Evolutionary conservation across 345 rosid species (phyloP).

Genomic region (Populus euphratica): DNA sequence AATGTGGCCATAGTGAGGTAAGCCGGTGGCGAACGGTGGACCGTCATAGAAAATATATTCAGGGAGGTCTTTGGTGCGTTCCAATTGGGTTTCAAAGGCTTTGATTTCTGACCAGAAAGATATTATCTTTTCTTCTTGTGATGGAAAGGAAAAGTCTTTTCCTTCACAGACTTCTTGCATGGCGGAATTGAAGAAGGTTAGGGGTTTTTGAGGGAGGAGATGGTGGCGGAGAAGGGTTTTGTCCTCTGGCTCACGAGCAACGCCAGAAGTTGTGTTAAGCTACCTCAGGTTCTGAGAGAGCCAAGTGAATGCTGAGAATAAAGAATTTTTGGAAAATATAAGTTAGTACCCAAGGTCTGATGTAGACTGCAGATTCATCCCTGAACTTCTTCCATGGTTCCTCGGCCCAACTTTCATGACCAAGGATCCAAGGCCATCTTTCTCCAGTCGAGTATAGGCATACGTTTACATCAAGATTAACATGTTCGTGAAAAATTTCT

Average conservation of each 20-base stretch:
- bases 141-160: slow-evolving; percentile 78
- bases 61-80: slow-evolving; percentile 52
- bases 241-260: not conserved
- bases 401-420: too few species aligned
- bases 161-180: slow-evolving; percentile 98
- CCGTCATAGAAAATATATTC: slow-evolving; percentile 95
- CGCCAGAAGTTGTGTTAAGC: not conserved
- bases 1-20: slow-evolving; percentile 96
- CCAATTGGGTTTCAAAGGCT: slow-evolving; percentile 78
- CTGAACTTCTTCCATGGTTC: not conserved
- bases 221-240: slow-evolving; percentile 9
- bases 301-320: not conserved
- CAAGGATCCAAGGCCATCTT: too few species aligned
- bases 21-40: slow-evolving; percentile 97
- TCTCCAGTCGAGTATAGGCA: too few species aligned
- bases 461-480: too few species aligned
- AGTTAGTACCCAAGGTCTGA: not conserved
- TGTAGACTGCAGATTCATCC: not conserved
- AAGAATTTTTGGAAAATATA: not conserved
- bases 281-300: not conserved
- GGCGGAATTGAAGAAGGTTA: not conserved
- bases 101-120: slow-evolving; percentile 59
- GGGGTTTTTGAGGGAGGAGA: not conserved
- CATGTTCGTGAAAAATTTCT: too few species aligned
- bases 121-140: slow-evolving; percentile 61